phyloP scores from a whole-genome alignment of 129 eudicot genomes.

The Chrysanthemum makinoi region DNA sequence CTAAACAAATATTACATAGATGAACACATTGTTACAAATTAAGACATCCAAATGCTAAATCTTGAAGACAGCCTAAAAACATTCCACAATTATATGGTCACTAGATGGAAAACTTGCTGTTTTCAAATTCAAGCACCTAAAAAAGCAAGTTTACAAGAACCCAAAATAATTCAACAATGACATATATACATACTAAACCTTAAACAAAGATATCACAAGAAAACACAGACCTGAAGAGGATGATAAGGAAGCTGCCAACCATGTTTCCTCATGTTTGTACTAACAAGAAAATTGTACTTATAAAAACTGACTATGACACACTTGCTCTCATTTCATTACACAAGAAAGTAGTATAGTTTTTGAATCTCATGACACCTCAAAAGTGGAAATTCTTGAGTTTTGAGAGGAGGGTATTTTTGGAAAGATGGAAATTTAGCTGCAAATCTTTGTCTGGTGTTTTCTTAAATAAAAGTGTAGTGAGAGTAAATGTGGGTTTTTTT shows the following conservation, averaged over 20 bases:
- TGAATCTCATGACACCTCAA: slow-evolving; percentile 19
- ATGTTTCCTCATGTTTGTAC: slow-evolving; percentile 85
- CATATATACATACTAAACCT: slow-evolving; percentile 9
- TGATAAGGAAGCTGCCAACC: slow-evolving; percentile 99
- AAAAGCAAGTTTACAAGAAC: too few species aligned
- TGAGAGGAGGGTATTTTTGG: slow-evolving; percentile 25
- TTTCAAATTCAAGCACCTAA: neutral
- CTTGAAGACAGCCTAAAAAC: neutral
- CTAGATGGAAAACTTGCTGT: slow-evolving; percentile 2
- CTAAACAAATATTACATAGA: too few species aligned
- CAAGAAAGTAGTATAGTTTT: neutral
- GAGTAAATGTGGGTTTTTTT: slow-evolving; percentile 10
- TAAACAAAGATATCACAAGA: neutral
- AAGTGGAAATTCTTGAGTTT: slow-evolving; percentile 17
- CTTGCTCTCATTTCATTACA: slow-evolving; percentile 22
- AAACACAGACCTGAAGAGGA: slow-evolving; percentile 78
- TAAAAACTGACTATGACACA: neutral
- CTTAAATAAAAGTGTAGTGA: slow-evolving; percentile 15
- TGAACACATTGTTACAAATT: neutral
- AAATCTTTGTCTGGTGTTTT: slow-evolving; percentile 28
- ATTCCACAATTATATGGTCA: neutral
- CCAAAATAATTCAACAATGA: slow-evolving; percentile 11
- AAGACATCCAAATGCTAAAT: neutral
- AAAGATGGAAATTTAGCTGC: slow-evolving; percentile 12
- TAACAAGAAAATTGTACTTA: slow-evolving; percentile 22